Base-by-base conservation (phyloP, 371 early-diverging fungal genomes). In the Mortierella sp. region DNA sequence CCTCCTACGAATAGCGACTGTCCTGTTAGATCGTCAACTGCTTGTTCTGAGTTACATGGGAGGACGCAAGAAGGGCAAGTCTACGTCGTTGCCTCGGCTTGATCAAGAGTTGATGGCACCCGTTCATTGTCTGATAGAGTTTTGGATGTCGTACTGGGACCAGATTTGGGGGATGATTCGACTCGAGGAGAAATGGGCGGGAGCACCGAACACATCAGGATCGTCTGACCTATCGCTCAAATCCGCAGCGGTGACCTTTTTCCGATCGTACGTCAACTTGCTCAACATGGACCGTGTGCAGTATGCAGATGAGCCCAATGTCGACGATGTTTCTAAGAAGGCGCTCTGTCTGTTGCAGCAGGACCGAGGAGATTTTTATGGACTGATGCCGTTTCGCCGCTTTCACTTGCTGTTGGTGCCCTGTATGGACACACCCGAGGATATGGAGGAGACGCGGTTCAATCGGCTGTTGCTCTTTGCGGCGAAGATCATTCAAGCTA, bases 131-230 rank as follows among this genome's bases (percentile, higher is more conserved):
- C 24, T 85, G 72, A 72, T 85, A 48, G 82, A 81, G 48, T 85
- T 80, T 19, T 85, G 86, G 86, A 57, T 85, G 52, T 81, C 86
- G 9, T 80, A 85, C 44, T 85, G 86, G 86, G 86, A 85, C 42
- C 86, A 85, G 28, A 70, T 85, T 5, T 85, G 86, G 86, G 86
- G 86, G 16, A 82, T 82, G 82, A 80, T 85, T 47, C 82, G 86
- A 10, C 71, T 85, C 9, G 86, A 85, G 19, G 86, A 85, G 21
- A 85, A 82, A 54, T 81, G 82, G 86, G 72, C 80, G 44, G 48
- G 72, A 7, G 58, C 26, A 13, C 73, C 82, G 9, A 74, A 26
- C n/a, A 65, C 70, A 26, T 14, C 26, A 47, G 42, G 78, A 79
- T 19, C 57, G 21, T 38, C 65, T 34, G 21, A 38, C 65, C 19